Evolutionary conservation across 352 stramenopile species (phyloP).

Genomic region (Phytophthora brassicae): DNA sequence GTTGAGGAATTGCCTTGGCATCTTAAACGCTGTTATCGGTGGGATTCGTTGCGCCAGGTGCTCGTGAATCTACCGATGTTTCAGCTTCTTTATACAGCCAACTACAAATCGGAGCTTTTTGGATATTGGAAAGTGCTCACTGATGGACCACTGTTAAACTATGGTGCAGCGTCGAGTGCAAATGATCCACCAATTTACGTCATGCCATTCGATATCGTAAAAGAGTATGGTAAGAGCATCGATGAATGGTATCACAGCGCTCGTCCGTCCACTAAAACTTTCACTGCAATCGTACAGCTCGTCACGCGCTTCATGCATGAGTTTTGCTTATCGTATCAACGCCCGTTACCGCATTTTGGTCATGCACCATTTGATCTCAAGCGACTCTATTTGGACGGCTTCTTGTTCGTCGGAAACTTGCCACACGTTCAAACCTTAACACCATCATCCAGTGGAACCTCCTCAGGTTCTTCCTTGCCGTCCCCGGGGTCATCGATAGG

Average conservation of each 20-base stretch:
- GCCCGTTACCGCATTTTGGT: conserved; percentile 70
- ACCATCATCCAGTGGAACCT: conserved; percentile 9
- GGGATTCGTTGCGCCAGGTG: conserved; percentile 82
- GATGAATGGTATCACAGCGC: conserved; percentile 84
- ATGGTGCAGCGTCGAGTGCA: conserved; percentile 31
- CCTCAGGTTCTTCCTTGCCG: conserved; percentile 16
- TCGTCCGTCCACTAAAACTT: conserved; percentile 71
- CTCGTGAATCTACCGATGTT: conserved; percentile 92
- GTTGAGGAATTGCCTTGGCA: conserved; percentile 93
- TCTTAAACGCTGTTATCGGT: conserved; percentile 88
- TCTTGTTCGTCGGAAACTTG: conserved; percentile 70
- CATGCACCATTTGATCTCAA: conserved; percentile 77
- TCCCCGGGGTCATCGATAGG: conserved; percentile 1
- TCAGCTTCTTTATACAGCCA: conserved; percentile 89
- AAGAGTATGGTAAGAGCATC: conserved; percentile 88
- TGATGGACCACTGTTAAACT: conserved; percentile 67
- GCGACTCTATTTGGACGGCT: conserved; percentile 67
- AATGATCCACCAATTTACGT: conserved; percentile 50
- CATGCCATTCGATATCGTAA: conserved; percentile 90
- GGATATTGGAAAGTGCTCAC: conserved; percentile 89
- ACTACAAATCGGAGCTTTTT: conserved; percentile 91
- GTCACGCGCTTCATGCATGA: conserved; percentile 91
- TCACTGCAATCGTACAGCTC: conserved; percentile 77
- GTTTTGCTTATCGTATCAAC: conserved; percentile 80
- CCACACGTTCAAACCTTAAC: conserved; percentile 39